These are phyloP conservation scores for Dichomitus squalens DNA, from an alignment of 1,284 basidiomycete genomes.

Conservation along the genomic window DNA sequence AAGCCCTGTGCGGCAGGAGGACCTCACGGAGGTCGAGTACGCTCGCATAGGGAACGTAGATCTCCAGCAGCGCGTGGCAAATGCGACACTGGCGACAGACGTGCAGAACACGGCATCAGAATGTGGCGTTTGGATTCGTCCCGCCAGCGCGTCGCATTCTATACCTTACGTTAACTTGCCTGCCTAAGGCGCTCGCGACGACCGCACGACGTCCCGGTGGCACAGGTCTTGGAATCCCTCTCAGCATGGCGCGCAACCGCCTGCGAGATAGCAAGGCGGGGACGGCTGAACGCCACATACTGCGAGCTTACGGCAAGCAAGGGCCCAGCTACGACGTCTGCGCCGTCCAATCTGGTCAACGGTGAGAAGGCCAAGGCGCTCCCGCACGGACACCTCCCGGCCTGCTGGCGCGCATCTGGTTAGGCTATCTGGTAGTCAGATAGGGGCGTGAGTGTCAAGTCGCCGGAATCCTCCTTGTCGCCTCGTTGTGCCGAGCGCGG, in stretches of 20 bases:
- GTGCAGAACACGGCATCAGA: slow-evolving; percentile 30
- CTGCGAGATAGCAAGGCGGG: slow-evolving; percentile 5
- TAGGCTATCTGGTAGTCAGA: slow-evolving; percentile 24
- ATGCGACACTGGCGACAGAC: slow-evolving; percentile 18
- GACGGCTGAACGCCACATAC: slow-evolving; percentile 9
- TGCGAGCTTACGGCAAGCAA: too few relatives aligned
- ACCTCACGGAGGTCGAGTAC: not conserved
- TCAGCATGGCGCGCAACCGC: slow-evolving; percentile 3
- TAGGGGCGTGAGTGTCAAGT: slow-evolving; percentile 15
- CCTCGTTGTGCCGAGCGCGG: slow-evolving; percentile 13
- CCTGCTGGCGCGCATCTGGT: slow-evolving; percentile 20
- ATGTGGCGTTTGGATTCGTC: slow-evolving; percentile 34
- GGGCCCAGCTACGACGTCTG: slow-evolving; percentile 8
- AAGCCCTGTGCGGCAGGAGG: not conserved
- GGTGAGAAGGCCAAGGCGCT: slow-evolving; percentile 9
- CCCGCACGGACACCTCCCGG: slow-evolving; percentile 1
- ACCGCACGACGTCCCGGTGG: slow-evolving; percentile 16
- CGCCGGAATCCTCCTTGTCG: slow-evolving; percentile 7
- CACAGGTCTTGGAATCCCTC: slow-evolving; percentile 18
- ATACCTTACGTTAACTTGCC: slow-evolving; percentile 22
- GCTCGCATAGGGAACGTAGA: slow-evolving; percentile 10
- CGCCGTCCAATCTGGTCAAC: slow-evolving; percentile 14
- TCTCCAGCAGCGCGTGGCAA: slow-evolving; percentile 19
- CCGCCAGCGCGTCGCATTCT: slow-evolving; percentile 17
- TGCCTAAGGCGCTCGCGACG: slow-evolving; percentile 10